Evolutionary conservation across 1,139 yeast genomes (phyloP).

Genomic region (Yamadazyma diddensiae): DNA sequence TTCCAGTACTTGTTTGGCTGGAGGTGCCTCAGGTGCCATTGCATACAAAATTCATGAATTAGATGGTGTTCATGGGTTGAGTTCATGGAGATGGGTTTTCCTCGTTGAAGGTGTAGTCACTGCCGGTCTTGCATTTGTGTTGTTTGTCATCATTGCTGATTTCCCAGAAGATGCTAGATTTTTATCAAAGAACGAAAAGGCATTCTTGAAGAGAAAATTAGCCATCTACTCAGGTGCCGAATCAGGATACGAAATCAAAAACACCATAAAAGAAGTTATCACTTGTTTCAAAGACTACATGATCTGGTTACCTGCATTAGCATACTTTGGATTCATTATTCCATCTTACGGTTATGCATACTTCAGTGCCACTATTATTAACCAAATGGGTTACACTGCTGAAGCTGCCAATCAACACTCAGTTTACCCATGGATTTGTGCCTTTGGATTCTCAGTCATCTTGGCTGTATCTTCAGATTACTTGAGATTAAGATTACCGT

Average conservation of each 20-base stretch:
- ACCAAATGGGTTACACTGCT: slow-evolving; percentile 55
- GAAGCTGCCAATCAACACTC: slow-evolving; percentile 65
- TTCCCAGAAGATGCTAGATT: slow-evolving; percentile 54
- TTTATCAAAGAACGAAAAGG: slow-evolving; percentile 45
- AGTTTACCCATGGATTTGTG: slow-evolving; percentile 69
- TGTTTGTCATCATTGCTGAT: slow-evolving; percentile 54
- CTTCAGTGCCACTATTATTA: slow-evolving; percentile 64
- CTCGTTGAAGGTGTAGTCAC: slow-evolving; percentile 74
- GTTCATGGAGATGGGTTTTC: slow-evolving; percentile 75
- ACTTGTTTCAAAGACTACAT: slow-evolving; percentile 45
- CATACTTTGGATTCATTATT: slow-evolving; percentile 61
- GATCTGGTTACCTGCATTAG: slow-evolving; percentile 56
- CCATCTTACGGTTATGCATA: slow-evolving; percentile 73
- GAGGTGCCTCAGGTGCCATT: slow-evolving; percentile 43
- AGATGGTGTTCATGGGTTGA: slow-evolving; percentile 35
- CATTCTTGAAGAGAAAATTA: slow-evolving; percentile 51
- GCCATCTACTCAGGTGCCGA: slow-evolving; percentile 49
- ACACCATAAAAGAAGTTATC: slow-evolving; percentile 38
- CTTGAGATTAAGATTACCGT: slow-evolving; percentile 44
- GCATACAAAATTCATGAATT: slow-evolving; percentile 41
- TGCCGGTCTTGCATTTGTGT: slow-evolving; percentile 52
- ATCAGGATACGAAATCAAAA: slow-evolving; percentile 52
- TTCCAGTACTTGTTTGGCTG: slow-evolving; percentile 41
- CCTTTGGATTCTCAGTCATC: slow-evolving; percentile 54
- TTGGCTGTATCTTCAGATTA: slow-evolving; percentile 50